Percentiles rank a stretch among this genome's conserved stretches.
Conservation (phyloP, 345 rosid species). For the Sisymbrium irio region DNA sequence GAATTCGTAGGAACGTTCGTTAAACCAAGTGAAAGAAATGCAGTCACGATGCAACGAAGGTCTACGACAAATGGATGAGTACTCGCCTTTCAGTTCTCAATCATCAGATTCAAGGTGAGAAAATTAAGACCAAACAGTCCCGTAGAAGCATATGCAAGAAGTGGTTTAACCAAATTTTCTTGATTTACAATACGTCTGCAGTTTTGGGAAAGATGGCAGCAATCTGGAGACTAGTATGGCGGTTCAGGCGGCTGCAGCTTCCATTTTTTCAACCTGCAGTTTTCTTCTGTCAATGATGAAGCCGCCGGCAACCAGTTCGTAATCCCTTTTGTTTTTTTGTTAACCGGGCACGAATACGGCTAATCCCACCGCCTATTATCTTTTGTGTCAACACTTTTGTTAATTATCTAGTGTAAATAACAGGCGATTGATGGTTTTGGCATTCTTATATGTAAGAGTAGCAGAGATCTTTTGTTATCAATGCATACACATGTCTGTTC, state of each 20-base stretch:
- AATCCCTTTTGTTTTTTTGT: conserved; percentile 18
- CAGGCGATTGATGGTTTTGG: conserved; percentile 19
- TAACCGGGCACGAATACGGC: not conserved
- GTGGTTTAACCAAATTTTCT: not conserved
- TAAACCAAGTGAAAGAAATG: conserved; percentile 75
- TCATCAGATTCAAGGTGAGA: conserved; percentile 41
- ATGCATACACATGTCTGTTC: not conserved
- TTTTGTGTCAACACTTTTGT: conserved; percentile 16
- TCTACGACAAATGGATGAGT: conserved; percentile 49
- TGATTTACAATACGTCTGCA: conserved; percentile 29
- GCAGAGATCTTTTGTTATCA: conserved; percentile 3
- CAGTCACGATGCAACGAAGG: conserved; percentile 75
- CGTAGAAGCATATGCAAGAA: not conserved
- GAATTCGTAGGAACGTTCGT: conserved; percentile 63
- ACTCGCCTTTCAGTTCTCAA: no score
- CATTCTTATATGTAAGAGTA: conserved; percentile 30
- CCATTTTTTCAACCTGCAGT: conserved; percentile 85
- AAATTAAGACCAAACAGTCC: not conserved
- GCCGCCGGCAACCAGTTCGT: conserved; percentile 52
- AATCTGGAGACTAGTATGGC: conserved; percentile 58
- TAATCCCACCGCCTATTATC: not conserved
- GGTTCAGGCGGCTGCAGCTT: conserved; percentile 95
- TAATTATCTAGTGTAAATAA: conserved; percentile 26
- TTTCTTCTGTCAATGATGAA: conserved; percentile 67
- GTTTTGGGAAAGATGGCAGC: conserved; percentile 39